Conservation (phyloP, 164 flowering plant species). For the Annona squamosa region DNA sequence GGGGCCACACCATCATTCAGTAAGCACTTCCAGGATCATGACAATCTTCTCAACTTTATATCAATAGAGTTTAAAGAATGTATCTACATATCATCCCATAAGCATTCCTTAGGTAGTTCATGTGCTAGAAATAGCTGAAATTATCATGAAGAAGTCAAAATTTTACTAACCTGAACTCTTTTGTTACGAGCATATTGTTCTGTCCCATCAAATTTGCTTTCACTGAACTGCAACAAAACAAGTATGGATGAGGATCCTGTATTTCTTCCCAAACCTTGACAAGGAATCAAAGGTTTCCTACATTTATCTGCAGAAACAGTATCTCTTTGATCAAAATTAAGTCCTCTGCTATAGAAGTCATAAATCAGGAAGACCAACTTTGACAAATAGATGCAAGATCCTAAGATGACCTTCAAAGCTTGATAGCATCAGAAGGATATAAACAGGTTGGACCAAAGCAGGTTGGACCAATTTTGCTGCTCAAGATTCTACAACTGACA, state of each 20-base stretch:
- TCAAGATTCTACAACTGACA: not conserved
- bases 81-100: not conserved
- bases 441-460: not conserved
- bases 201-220: conserved; percentile 52
- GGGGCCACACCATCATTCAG: not conserved
- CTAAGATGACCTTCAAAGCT: not conserved
- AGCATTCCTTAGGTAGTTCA: not conserved
- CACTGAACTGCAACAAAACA: conserved; percentile 46
- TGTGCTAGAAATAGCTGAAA: not conserved
- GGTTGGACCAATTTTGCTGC: conserved; percentile 1
- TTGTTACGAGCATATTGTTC: conserved; percentile 86
- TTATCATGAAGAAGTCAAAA: not conserved
- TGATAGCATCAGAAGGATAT: not conserved
- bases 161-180: conserved; percentile 70
- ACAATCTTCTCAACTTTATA: not conserved
- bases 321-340: too few species aligned
- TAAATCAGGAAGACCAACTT: too few species aligned
- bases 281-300: too few species aligned
- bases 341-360: too few species aligned
- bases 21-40: not conserved
- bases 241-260: not conserved
- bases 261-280: not conserved
- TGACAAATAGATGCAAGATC: not conserved
- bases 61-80: not conserved
- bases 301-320: too few species aligned